Conservation (phyloP, 768 basidiomycete genomes). For the Leucosporidium creatinivorum region DNA sequence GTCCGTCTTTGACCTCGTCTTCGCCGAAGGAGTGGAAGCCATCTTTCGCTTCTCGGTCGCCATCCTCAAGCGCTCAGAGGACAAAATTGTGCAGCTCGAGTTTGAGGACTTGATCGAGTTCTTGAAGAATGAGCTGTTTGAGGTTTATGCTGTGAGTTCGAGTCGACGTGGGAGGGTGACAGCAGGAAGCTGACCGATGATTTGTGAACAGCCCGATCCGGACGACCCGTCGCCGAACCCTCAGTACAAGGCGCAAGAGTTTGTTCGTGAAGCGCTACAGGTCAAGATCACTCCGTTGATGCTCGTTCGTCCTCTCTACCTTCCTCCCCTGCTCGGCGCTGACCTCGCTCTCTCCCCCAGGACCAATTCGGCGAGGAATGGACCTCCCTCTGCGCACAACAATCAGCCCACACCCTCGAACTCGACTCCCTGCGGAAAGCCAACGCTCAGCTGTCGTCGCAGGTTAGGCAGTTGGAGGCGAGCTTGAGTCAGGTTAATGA, state of each 20-base stretch:
- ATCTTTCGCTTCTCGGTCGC: conserved; percentile 90
- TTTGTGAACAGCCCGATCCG: conserved; percentile 18
- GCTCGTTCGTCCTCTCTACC: conserved; percentile 49
- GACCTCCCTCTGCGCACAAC: conserved; percentile 19
- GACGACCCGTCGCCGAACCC: conserved; percentile 40
- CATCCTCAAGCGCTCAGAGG: conserved; percentile 81
- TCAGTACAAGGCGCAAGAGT: conserved; percentile 64
- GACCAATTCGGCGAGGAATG: conserved; percentile 30
- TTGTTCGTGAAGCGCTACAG: conserved; percentile 78
- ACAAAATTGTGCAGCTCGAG: conserved; percentile 64
- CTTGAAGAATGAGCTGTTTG: conserved; percentile 72
- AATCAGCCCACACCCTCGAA: conserved; percentile 72
- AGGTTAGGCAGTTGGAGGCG: conserved; percentile 73
- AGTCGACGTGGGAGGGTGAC: conserved; percentile 23
- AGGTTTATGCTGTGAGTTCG: conserved; percentile 57
- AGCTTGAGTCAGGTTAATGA: conserved; percentile 68
- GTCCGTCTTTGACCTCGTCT: conserved; percentile 90
- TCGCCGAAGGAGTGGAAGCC: conserved; percentile 94
- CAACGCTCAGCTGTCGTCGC: conserved; percentile 65
- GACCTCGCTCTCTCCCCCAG: neutral
- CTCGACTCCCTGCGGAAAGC: conserved; percentile 72
- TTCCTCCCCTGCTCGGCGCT: neutral
- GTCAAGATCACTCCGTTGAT: conserved; percentile 89
- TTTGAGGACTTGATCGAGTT: conserved; percentile 86
- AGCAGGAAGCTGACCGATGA: conserved; percentile 26